phyloP scores from a whole-genome alignment of 352 stramenopile species.

The Plasmopara muralis region DNA sequence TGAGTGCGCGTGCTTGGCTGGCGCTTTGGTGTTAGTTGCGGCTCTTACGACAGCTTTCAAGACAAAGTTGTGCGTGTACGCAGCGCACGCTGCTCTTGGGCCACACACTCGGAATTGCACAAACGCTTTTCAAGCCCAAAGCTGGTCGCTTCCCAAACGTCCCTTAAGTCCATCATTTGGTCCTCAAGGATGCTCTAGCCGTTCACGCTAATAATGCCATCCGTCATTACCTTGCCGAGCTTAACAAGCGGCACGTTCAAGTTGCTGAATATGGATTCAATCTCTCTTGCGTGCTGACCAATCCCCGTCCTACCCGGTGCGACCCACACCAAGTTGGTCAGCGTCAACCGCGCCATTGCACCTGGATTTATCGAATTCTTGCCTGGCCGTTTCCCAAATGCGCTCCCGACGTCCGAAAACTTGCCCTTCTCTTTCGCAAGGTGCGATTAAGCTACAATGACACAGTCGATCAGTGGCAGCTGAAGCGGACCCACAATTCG shows the following conservation, averaged over 20 bases:
- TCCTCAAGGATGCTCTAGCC: conserved; percentile 68
- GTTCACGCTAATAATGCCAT: conserved; percentile 85
- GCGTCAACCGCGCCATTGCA: conserved; percentile 95
- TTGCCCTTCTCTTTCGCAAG: conserved; percentile 79
- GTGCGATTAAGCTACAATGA: conserved; percentile 95
- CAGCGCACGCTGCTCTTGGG: conserved; percentile 89
- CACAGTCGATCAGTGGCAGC: conserved; percentile 94
- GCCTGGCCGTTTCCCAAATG: conserved; percentile 95
- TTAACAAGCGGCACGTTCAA: conserved; percentile 80
- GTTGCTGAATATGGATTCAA: conserved; percentile 85
- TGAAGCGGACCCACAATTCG: conserved; percentile 98
- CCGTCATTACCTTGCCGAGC: conserved; percentile 87
- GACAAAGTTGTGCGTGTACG: conserved; percentile 77
- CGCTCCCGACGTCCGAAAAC: conserved; percentile 92
- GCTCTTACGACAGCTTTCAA: conserved; percentile 89
- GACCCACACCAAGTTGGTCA: conserved; percentile 99
- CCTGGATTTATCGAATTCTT: conserved; percentile 94
- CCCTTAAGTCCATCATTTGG: conserved; percentile 81
- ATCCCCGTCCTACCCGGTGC: conserved; percentile 75
- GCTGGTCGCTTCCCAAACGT: conserved; percentile 97
- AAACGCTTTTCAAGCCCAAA: conserved; percentile 98
- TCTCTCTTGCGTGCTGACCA: conserved; percentile 53
- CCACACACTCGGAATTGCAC: conserved; percentile 93
- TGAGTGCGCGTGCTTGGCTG: conserved; percentile 74
- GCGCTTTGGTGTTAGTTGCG: conserved; percentile 72